Percentiles rank a stretch among this genome's conserved stretches.
Evolutionary conservation across 192 early-diverging fungal genomes (phyloP).

Genomic region (Podila clonocystis): DNA sequence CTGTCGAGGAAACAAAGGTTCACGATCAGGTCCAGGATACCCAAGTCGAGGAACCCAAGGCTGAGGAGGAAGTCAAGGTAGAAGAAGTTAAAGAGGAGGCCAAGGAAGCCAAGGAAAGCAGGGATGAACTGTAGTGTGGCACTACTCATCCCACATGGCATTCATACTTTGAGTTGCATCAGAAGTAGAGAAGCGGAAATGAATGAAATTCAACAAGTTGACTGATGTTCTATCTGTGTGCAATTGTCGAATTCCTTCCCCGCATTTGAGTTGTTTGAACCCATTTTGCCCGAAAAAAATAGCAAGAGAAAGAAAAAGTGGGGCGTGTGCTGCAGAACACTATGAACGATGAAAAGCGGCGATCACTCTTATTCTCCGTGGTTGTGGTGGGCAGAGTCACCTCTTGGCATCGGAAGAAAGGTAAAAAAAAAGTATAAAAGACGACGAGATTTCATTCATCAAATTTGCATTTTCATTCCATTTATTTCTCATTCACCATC

Average conservation of each 20-base stretch:
- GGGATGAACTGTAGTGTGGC: neutral
- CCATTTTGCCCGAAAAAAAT: neutral
- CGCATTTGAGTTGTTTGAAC: too few relatives aligned
- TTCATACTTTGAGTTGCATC: neutral
- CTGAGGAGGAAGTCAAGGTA: neutral
- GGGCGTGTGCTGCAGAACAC: neutral
- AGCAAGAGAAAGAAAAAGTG: neutral
- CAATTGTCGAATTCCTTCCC: too few relatives aligned
- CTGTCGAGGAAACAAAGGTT: neutral
- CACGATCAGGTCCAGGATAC: neutral
- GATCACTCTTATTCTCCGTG: slow-evolving; percentile 1
- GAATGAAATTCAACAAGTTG: neutral
- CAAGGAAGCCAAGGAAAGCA: neutral
- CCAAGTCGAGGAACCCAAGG: neutral
- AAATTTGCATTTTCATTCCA: too few relatives aligned
- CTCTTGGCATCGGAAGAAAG: neutral
- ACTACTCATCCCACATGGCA: neutral
- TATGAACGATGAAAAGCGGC: neutral
- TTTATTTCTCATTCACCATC: neutral
- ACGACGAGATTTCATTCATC: slow-evolving; percentile 1
- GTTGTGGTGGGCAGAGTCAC: too few relatives aligned
- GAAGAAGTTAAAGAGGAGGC: neutral
- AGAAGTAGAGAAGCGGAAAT: neutral
- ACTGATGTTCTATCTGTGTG: too few relatives aligned
- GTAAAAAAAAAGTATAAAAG: slow-evolving; percentile 17